Evolutionary conservation across 192 early-diverging fungal genomes (phyloP).

Genomic region (Chytriomyces confervae): DNA sequence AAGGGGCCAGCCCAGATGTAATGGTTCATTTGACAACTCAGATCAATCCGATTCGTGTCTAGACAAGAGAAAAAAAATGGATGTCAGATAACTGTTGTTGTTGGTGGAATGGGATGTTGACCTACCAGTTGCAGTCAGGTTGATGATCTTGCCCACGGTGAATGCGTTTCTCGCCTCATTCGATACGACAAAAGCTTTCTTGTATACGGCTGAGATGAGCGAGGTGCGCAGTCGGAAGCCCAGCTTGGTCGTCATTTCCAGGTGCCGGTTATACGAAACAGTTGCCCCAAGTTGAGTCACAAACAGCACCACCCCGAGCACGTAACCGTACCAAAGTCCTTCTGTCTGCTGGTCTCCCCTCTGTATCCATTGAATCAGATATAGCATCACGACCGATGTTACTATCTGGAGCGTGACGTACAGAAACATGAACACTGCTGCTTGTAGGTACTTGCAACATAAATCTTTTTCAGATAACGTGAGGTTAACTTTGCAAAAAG

Average conservation of each 20-base stretch:
- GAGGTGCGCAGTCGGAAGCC: slow-evolving; percentile 20
- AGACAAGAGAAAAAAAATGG: background rate
- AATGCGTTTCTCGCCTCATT: slow-evolving; percentile 58
- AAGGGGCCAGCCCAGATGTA: slow-evolving; percentile 32
- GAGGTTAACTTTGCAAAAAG: background rate
- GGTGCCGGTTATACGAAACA: slow-evolving; percentile 10
- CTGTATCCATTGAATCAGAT: slow-evolving; percentile 12
- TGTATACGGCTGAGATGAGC: slow-evolving; percentile 52
- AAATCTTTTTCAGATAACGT: background rate
- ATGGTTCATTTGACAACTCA: slow-evolving; percentile 24
- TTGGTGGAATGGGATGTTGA: background rate
- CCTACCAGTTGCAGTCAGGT: slow-evolving; percentile 48
- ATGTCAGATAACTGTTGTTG: background rate
- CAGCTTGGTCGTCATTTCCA: slow-evolving; percentile 19
- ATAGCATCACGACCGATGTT: slow-evolving; percentile 19
- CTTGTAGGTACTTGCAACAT: background rate
- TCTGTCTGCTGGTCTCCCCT: background rate
- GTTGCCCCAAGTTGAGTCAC: slow-evolving; percentile 17
- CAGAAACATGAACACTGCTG: background rate
- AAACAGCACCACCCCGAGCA: slow-evolving; percentile 11
- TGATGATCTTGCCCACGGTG: slow-evolving; percentile 65
- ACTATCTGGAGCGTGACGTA: background rate
- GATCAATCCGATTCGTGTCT: slow-evolving; percentile 37
- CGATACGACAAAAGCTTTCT: slow-evolving; percentile 59
- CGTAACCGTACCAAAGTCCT: slow-evolving; percentile 17